These are phyloP conservation scores for Xylariaceae sp. DNA, from an alignment of 2,329 filamentous ascomycete genomes.

Conservation along the genomic window DNA sequence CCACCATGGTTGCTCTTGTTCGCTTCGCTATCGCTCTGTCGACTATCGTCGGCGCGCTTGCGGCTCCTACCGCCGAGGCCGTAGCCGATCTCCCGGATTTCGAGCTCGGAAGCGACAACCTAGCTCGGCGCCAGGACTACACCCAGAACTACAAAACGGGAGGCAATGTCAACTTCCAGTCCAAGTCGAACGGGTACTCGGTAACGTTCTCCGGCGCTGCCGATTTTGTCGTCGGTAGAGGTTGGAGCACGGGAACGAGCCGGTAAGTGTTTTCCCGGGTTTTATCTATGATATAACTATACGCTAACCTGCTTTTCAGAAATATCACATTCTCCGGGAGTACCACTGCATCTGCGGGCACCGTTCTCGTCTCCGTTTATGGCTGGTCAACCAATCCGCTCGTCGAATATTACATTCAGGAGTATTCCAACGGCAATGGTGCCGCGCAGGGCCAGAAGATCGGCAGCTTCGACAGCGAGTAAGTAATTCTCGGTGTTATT, in stretches of 20 bases:
- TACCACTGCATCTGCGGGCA: background rate
- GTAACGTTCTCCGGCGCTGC: background rate
- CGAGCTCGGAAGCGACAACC: background rate
- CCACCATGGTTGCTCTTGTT: no score
- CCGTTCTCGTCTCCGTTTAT: background rate
- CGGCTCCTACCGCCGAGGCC: background rate
- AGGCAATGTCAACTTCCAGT: background rate
- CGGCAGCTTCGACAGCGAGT: background rate
- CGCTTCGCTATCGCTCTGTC: background rate
- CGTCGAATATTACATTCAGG: background rate
- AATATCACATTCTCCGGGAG: background rate
- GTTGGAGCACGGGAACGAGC: background rate
- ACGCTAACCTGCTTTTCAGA: background rate
- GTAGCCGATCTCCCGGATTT: background rate
- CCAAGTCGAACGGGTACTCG: background rate
- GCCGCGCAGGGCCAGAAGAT: no score
- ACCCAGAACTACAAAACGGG: conserved; percentile 1
- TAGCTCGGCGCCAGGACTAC: conserved; percentile 5
- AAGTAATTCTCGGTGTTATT: no score
- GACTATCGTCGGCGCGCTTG: background rate
- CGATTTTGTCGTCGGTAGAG: background rate
- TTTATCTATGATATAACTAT: background rate
- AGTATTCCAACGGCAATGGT: conserved; percentile 1
- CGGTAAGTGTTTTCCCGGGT: background rate
- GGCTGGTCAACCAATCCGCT: background rate